Evolutionary conservation across 352 stramenopile species (phyloP), one percentile per base, ranked within the genome.

Genomic region (Phytophthora boehmeriae): DNA sequence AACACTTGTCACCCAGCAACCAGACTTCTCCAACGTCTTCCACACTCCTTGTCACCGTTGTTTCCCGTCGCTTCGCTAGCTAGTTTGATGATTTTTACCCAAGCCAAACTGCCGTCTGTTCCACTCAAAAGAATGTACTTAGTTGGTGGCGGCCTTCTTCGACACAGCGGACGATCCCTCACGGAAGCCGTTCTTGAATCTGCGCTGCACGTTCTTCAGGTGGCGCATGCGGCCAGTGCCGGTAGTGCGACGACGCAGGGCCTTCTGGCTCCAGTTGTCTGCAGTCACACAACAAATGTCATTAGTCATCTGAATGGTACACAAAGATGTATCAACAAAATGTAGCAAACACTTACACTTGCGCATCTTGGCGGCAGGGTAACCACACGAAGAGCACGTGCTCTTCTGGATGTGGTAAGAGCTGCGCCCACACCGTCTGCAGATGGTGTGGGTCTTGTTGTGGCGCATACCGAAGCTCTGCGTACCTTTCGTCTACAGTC

Each of bases 351-450:
- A 85, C 77, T 70, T 89, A 96, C 88, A 98, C 78, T 97, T 97
- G 83, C 97, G 89, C 92, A 98, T 99, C 84, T 99, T 99, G 67
- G 96, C 94, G 66, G 83, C 89, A 46, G 97, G 97, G 90, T 99
- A 99, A 72, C 97, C 97, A 85, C 98, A 99, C 68, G 93, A 99
- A 67, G 96, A 96, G 93, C 98, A 99, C 53, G 86, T 93, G 69
- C 87, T 92, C 97, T 99, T 99, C 91, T 99, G 98, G 72, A 99
- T 98, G 96, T 99, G 98, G 91, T 98, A 99, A 67, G 97, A 99
- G 75, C 90, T 93, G 76, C 98, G 98, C 64, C 97, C 97, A 84
- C 98, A 99, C 68, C 98, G 95, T 88, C 97, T 93, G 84, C 98
- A 99, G 69, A 98, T 89, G 62, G 97, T 99, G 96, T 99, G 98